Percentiles rank a stretch among this genome's conserved stretches.
phyloP scores from a whole-genome alignment of 306 rosid species.

The Lagenaria siceraria region DNA sequence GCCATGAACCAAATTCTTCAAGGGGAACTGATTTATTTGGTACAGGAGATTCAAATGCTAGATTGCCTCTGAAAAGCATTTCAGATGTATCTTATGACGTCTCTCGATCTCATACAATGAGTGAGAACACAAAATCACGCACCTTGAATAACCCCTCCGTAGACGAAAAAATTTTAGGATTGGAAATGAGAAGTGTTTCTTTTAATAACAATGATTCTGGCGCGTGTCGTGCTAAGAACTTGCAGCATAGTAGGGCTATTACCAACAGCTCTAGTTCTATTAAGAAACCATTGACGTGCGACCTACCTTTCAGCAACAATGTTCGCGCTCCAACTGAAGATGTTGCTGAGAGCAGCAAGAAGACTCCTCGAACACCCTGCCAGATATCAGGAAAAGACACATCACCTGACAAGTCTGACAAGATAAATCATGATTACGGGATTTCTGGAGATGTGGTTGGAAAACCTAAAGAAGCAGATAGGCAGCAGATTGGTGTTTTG shows the following conservation, averaged over 20 bases:
- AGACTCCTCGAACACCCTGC: constrained; percentile 16
- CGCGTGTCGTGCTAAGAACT: constrained; percentile 12
- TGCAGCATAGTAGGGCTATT: constrained; percentile 3
- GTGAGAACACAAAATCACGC: constrained; percentile 21
- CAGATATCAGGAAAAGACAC: constrained; percentile 17
- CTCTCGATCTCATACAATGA: constrained; percentile 25
- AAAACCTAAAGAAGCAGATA: constrained; percentile 17
- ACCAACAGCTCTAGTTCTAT: constrained; percentile 14
- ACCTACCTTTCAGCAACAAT: constrained; percentile 16
- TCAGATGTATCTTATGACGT: constrained; percentile 25
- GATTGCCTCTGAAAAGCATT: constrained; percentile 35
- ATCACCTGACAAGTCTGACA: constrained; percentile 19
- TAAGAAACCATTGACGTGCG: constrained; percentile 17
- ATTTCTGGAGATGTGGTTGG: constrained; percentile 16
- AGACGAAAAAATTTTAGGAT: constrained; percentile 19
- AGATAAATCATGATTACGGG: constrained; percentile 17
- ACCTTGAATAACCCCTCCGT: constrained; percentile 13
- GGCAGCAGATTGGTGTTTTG: constrained; percentile 14
- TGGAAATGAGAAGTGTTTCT: constrained; percentile 15
- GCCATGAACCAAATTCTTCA: constrained; percentile 20
- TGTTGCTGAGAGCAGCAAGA: constrained; percentile 15
- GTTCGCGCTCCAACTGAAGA: constrained; percentile 14
- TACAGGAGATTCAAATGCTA: constrained; percentile 20
- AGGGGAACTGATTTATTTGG: constrained; percentile 16
- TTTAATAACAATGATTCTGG: constrained; percentile 9